These are phyloP conservation scores for Pezizomycotina sp. DNA, from an alignment of 2,329 filamentous ascomycete species.

Conservation along the genomic window DNA sequence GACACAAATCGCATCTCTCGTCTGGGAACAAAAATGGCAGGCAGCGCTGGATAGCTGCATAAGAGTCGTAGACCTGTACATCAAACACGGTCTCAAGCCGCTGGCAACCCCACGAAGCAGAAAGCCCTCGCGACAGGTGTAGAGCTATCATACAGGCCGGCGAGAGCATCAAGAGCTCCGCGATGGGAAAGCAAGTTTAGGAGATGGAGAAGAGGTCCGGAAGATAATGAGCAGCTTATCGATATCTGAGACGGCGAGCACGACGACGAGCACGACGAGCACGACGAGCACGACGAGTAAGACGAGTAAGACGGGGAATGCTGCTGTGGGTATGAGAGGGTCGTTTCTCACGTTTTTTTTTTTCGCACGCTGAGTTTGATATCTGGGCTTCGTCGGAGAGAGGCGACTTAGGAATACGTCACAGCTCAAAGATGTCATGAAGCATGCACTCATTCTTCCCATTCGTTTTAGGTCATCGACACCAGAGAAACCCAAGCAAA, in stretches of 20 bases:
- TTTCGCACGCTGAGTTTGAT: too few species aligned
- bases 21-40: constrained; percentile 35
- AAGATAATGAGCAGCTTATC: too few species aligned
- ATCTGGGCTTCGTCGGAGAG: constrained; percentile 21
- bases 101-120: constrained; percentile 45
- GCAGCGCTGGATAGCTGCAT: constrained; percentile 62
- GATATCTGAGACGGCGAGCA: too few species aligned
- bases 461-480: too few species aligned
- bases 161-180: constrained; percentile 51
- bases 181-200: constrained; percentile 20
- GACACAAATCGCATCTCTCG: constrained; percentile 32
- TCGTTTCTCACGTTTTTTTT: too few species aligned
- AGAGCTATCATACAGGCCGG: constrained; percentile 52
- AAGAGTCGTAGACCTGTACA: constrained; percentile 60
- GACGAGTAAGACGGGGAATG: constrained; percentile 3
- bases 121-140: constrained; percentile 53
- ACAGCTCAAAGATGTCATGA: constrained; percentile 13
- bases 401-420: constrained; percentile 27
- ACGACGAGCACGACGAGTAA: constrained; percentile 1
- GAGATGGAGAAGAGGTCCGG: neutral
- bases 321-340: too few species aligned
- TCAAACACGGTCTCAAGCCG: constrained; percentile 50
- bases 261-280: constrained; percentile 2
- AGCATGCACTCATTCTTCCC: too few species aligned
- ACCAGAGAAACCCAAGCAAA: constrained; percentile 25